phyloP scores from a whole-genome alignment of 208 protist species.

The Trichomonas tenax region DNA sequence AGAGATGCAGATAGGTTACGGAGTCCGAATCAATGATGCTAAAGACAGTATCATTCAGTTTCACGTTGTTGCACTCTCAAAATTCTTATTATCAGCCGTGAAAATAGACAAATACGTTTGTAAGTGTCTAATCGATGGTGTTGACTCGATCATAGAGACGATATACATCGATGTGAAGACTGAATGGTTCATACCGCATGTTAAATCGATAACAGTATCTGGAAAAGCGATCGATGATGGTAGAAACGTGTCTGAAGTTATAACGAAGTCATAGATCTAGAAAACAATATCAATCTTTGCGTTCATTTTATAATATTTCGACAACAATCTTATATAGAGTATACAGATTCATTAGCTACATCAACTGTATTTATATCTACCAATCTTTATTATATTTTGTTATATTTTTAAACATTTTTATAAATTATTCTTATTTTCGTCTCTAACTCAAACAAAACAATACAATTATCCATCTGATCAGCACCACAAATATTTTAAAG shows the following conservation, averaged over 20 bases:
- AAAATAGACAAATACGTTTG: neutral
- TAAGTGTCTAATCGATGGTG: neutral
- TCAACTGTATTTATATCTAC: no score
- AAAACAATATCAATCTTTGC: no score
- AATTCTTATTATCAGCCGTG: neutral
- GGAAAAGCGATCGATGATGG: neutral
- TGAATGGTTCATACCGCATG: neutral
- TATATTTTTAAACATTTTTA: no score
- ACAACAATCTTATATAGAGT: no score
- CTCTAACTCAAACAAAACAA: no score
- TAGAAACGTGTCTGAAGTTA: neutral
- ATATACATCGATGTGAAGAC: neutral
- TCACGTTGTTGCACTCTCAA: neutral
- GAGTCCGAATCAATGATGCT: neutral
- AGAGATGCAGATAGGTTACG: neutral
- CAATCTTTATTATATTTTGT: no score
- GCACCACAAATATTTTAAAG: no score
- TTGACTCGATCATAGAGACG: neutral
- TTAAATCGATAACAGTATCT: neutral
- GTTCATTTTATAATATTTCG: no score
- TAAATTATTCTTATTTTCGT: no score
- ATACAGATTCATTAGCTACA: no score
- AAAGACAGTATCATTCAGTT: neutral
- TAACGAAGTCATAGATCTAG: neutral
- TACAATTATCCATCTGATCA: no score